Percentiles rank a stretch among this genome's conserved stretches.
phyloP scores from a whole-genome alignment of 176 grass and related monocot species.

The Urochloa ruziziensis region DNA sequence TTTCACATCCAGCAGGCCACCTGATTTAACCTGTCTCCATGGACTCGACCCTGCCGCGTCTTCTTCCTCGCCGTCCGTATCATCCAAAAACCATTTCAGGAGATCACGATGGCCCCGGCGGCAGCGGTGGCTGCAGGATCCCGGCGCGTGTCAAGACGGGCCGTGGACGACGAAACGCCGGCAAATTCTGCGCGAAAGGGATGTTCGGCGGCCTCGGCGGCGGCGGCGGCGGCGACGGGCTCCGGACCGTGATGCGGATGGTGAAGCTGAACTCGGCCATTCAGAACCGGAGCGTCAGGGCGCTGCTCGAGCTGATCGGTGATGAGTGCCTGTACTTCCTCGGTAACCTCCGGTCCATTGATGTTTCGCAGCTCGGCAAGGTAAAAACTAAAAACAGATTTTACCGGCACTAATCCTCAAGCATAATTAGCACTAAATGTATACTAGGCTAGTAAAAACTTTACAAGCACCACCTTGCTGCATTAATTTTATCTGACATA shows the following conservation, averaged over 20 bases:
- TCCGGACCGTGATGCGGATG: slow-evolving; percentile 46
- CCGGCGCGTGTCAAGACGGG: background rate
- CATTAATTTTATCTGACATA: background rate
- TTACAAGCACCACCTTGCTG: background rate
- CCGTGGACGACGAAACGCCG: background rate
- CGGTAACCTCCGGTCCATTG: slow-evolving; percentile 14
- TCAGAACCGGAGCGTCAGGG: slow-evolving; percentile 61
- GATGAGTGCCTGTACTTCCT: slow-evolving; percentile 57
- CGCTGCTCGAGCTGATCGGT: slow-evolving; percentile 44
- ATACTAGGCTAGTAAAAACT: background rate
- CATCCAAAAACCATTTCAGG: too few species aligned
- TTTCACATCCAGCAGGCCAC: background rate
- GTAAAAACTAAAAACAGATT: slow-evolving; percentile 26
- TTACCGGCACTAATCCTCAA: background rate
- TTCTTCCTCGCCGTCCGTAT: background rate
- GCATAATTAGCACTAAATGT: background rate
- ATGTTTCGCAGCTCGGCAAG: slow-evolving; percentile 32
- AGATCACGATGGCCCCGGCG: too few species aligned
- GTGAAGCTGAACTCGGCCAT: slow-evolving; percentile 66
- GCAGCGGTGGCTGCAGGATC: too few species aligned
- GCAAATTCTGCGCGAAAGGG: background rate
- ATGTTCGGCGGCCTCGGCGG: slow-evolving; percentile 32
- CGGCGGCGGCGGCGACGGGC: slow-evolving; percentile 27
- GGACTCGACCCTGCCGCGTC: slow-evolving; percentile 9
- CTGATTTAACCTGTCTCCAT: background rate